A percentile compares a stretch with the other conserved stretches of the same genome.
Evolutionary conservation across 495 filamentous ascomycete genomes (phyloP).

Genomic region (Cercophora sp.): DNA sequence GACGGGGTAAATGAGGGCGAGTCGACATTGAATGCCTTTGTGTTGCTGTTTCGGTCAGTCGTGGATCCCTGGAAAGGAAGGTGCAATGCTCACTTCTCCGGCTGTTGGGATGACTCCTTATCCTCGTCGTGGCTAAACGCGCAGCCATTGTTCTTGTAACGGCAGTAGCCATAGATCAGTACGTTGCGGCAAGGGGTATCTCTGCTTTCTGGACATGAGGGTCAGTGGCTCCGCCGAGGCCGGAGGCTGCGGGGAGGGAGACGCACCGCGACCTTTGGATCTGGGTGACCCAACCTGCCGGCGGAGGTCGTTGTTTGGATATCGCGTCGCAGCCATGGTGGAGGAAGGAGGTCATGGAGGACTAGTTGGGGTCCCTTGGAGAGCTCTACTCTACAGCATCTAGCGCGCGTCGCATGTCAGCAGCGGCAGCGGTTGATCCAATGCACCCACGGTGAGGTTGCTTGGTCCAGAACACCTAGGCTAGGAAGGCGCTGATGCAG

Average conservation of each 20-base stretch:
- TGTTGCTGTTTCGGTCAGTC: slow-evolving; percentile 45
- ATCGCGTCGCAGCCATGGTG: slow-evolving; percentile 44
- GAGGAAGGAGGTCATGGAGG: slow-evolving; percentile 10
- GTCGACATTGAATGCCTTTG: slow-evolving; percentile 89
- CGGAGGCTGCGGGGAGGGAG: neutral
- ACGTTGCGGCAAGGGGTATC: slow-evolving; percentile 92
- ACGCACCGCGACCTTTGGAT: slow-evolving; percentile 48
- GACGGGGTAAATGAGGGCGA: slow-evolving; percentile 91
- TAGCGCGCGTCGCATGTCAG: slow-evolving; percentile 14
- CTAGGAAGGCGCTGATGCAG: no score
- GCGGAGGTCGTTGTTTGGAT: slow-evolving; percentile 37
- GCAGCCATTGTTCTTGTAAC: slow-evolving; percentile 87
- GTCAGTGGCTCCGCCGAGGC: slow-evolving; percentile 4
- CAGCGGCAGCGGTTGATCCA: no score
- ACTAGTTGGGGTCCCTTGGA: slow-evolving; percentile 17
- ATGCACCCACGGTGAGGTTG: no score
- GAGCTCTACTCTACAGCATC: slow-evolving; percentile 26
- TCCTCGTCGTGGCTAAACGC: slow-evolving; percentile 90
- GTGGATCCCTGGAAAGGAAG: no score
- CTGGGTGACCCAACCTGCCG: slow-evolving; percentile 50
- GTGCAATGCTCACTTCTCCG: no score
- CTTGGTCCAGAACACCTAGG: no score
- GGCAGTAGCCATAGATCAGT: slow-evolving; percentile 89
- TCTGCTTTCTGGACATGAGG: slow-evolving; percentile 50
- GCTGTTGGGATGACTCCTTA: no score